phyloP scores from a whole-genome alignment of 352 stramenopile species.

The Pythium plurisporium region DNA sequence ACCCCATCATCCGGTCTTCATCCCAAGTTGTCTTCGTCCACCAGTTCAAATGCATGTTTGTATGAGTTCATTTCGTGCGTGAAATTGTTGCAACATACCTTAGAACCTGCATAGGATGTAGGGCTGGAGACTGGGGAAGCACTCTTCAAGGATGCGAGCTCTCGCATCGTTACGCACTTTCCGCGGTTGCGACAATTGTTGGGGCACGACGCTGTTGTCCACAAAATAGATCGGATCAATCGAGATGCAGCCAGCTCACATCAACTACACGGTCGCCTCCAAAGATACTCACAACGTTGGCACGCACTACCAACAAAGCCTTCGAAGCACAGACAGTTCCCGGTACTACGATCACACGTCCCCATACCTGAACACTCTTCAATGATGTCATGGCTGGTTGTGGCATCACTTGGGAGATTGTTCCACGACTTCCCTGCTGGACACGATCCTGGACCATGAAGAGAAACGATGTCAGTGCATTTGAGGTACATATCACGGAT shows the following conservation, averaged over 20 bases:
- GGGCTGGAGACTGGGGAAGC: conserved; percentile 59
- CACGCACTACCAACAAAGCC: conserved; percentile 83
- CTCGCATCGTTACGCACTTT: conserved; percentile 75
- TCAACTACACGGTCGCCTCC: neutral
- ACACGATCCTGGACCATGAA: conserved; percentile 35
- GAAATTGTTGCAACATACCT: no score
- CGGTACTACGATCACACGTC: conserved; percentile 64
- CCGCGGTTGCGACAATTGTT: conserved; percentile 77
- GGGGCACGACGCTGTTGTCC: conserved; percentile 38
- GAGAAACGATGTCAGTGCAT: neutral
- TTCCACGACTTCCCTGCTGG: conserved; percentile 51
- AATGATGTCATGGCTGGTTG: conserved; percentile 35
- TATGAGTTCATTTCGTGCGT: no score
- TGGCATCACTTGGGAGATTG: conserved; percentile 32
- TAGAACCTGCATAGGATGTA: conserved; percentile 56
- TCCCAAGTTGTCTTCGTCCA: conserved; percentile 83
- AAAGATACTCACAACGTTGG: conserved; percentile 45
- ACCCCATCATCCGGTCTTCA: conserved; percentile 87
- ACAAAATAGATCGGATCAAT: neutral
- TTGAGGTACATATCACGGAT: neutral
- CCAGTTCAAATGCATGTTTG: no score
- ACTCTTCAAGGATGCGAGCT: conserved; percentile 57
- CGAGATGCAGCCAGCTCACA: neutral
- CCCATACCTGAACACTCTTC: conserved; percentile 89
- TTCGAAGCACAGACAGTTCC: conserved; percentile 75